Evolutionary conservation across 768 basidiomycete species (phyloP), one percentile per base, ranked within the genome.

Genomic region (Lyophyllum shimeji): DNA sequence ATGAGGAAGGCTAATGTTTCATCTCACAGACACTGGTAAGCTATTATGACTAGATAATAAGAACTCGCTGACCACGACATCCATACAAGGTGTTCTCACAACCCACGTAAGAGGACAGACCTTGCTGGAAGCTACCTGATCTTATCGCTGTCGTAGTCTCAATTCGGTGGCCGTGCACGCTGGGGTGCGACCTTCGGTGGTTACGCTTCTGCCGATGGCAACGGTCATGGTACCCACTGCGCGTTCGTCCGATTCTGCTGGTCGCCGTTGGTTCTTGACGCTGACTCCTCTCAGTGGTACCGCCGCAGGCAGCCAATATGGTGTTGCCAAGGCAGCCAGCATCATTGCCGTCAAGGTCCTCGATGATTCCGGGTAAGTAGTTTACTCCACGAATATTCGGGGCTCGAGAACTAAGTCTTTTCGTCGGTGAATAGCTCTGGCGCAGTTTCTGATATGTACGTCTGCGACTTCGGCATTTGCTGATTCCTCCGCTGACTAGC

Each of bases 211-310:
- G 58, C 40, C 37, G 77, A 78, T 60, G 74, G 71, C n/a, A 64
- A 74, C 58, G 76, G 76, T 17, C 76, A 78, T 54, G 78, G 77
- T 20, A 76, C 77, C 33, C 76, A 76, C 60, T 60, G 49, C 58
- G 70, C 74, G 70, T 73, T 57, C 53, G 72, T 63, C 2, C 5
- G 12, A 7, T 31, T 11, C 5, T 24, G 13, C 24, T 42, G 13
- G 13, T 17, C 39, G 18, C 2, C 17, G 2, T 24, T 43, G 12
- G 4, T 15, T 44, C 7, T 53, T 21, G 2, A 17, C 6, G 20
- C 20, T 55, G 11, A 52, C 46, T 1, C 33, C 24, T 11, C 43
- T 13, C 9, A 71, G 70, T 25, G 76, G 73, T 18, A 73, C 69
- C 46, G 68, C 65, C 6, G 74, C 64, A 20, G 75, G 76, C 9